These are phyloP conservation scores for Cryphonectria carpinicola DNA, from an alignment of 2,329 filamentous ascomycete species.

Conservation along the genomic window DNA sequence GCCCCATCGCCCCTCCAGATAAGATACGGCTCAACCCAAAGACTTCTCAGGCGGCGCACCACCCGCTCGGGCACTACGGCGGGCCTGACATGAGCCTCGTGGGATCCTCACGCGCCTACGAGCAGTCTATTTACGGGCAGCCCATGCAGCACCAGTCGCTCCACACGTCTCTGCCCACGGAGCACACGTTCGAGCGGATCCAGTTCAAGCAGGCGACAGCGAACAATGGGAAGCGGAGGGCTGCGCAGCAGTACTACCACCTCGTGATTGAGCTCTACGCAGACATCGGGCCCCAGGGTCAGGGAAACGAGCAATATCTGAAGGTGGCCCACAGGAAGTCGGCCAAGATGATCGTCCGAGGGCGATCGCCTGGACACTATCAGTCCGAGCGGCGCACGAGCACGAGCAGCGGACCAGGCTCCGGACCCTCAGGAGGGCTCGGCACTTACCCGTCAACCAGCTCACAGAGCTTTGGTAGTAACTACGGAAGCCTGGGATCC, in stretches of 20 bases:
- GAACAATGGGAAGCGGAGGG: slow-evolving; percentile 89
- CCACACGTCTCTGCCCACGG: slow-evolving; percentile 47
- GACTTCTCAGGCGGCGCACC: slow-evolving; percentile 55
- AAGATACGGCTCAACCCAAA: slow-evolving; percentile 70
- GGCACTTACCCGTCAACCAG: slow-evolving; percentile 48
- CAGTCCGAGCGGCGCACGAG: slow-evolving; percentile 71
- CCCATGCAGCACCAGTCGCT: slow-evolving; percentile 33
- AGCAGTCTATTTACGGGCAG: slow-evolving; percentile 45
- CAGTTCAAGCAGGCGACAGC: slow-evolving; percentile 94
- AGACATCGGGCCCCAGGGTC: slow-evolving; percentile 58
- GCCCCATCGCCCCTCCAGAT: slow-evolving; percentile 75
- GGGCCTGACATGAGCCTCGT: slow-evolving; percentile 41
- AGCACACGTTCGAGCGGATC: slow-evolving; percentile 80
- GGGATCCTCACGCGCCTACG: slow-evolving; percentile 45
- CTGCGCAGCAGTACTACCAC: slow-evolving; percentile 91
- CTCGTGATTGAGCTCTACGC: slow-evolving; percentile 84
- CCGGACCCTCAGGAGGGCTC: slow-evolving; percentile 65
- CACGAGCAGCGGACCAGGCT: slow-evolving; percentile 68
- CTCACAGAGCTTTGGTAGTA: slow-evolving; percentile 45
- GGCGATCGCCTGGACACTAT: slow-evolving; percentile 81
- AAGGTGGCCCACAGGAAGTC: slow-evolving; percentile 75
- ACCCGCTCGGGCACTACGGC: slow-evolving; percentile 50
- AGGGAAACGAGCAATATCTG: slow-evolving; percentile 59
- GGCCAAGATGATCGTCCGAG: slow-evolving; percentile 84
- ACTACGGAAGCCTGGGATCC: slow-evolving; percentile 43